These are phyloP conservation scores for Metschnikowia noctiluminum DNA, from an alignment of 805 yeast species.

Conservation along the genomic window DNA sequence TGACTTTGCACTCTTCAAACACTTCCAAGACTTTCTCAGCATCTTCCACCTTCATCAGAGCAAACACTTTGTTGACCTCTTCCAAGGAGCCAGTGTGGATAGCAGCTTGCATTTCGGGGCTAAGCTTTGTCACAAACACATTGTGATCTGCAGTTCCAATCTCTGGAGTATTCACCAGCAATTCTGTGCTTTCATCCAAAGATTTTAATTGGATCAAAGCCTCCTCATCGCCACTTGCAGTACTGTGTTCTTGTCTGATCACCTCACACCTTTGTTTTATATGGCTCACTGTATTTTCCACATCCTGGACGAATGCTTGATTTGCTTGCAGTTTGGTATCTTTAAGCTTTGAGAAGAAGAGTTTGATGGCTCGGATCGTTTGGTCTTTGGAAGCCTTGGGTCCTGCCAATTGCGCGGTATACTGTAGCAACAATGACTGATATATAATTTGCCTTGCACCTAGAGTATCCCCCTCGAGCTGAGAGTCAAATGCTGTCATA, in stretches of 20 bases:
- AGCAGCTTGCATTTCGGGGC: slow-evolving; percentile 67
- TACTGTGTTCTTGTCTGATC: slow-evolving; percentile 50
- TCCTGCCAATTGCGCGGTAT: slow-evolving; percentile 49
- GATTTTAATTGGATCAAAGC: slow-evolving; percentile 86
- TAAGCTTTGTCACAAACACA: slow-evolving; percentile 52
- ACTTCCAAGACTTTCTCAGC: slow-evolving; percentile 76
- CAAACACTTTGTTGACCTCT: slow-evolving; percentile 79
- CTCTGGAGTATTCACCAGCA: slow-evolving; percentile 67
- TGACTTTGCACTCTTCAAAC: slow-evolving; percentile 77
- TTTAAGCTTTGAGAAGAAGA: slow-evolving; percentile 65
- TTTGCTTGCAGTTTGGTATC: slow-evolving; percentile 57
- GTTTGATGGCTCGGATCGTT: slow-evolving; percentile 46
- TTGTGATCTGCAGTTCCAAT: slow-evolving; percentile 53
- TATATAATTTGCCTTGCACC: slow-evolving; percentile 66
- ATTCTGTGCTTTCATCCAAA: slow-evolving; percentile 76
- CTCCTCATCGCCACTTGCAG: slow-evolving; percentile 45
- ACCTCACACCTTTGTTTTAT: slow-evolving; percentile 71
- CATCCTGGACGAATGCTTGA: slow-evolving; percentile 69
- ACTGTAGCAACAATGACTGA: slow-evolving; percentile 78
- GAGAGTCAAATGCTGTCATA: slow-evolving; percentile 88
- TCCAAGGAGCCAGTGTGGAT: slow-evolving; percentile 69
- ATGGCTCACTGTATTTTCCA: slow-evolving; percentile 69
- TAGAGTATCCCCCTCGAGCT: slow-evolving; percentile 56
- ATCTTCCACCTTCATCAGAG: slow-evolving; percentile 63
- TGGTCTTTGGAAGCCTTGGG: slow-evolving; percentile 28